Evolutionary conservation across 352 stramenopile genomes (phyloP).

Genomic region (Pythium myriotylum): DNA sequence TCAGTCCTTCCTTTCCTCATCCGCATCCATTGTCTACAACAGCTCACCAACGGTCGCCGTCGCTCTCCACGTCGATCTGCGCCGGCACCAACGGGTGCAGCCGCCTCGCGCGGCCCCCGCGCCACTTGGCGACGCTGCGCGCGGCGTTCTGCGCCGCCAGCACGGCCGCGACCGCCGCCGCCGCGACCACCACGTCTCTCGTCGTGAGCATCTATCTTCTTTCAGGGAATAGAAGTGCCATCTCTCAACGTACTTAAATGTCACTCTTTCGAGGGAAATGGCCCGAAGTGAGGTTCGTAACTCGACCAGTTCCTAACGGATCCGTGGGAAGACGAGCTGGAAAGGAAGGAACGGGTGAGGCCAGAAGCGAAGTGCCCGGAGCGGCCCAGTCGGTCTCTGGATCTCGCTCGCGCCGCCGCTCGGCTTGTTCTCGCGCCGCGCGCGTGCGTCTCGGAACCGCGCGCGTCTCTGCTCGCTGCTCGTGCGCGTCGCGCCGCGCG

Average conservation of each 20-base stretch:
- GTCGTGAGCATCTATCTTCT: constrained; percentile 30
- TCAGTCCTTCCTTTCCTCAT: too few species aligned
- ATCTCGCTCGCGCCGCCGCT: background rate
- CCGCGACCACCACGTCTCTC: constrained; percentile 25
- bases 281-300: background rate
- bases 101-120: constrained; percentile 15
- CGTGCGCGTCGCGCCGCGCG: background rate
- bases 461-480: constrained; percentile 2
- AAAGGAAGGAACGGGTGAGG: background rate
- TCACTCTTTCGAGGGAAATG: background rate
- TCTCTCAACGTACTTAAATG: background rate
- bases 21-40: too few species aligned
- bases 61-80: constrained; percentile 26
- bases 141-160: constrained; percentile 26
- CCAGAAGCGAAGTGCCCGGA: too few species aligned
- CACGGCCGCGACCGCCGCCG: constrained; percentile 23
- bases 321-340: background rate
- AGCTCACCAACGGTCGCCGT: constrained; percentile 16
- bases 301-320: background rate
- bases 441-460: background rate
- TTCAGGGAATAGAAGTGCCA: too few species aligned
- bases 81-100: constrained; percentile 29
- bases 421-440: background rate
- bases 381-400: background rate
- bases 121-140: constrained; percentile 23